Base-by-base conservation (phyloP, 75 land plant species). In the Pinus taeda region DNA sequence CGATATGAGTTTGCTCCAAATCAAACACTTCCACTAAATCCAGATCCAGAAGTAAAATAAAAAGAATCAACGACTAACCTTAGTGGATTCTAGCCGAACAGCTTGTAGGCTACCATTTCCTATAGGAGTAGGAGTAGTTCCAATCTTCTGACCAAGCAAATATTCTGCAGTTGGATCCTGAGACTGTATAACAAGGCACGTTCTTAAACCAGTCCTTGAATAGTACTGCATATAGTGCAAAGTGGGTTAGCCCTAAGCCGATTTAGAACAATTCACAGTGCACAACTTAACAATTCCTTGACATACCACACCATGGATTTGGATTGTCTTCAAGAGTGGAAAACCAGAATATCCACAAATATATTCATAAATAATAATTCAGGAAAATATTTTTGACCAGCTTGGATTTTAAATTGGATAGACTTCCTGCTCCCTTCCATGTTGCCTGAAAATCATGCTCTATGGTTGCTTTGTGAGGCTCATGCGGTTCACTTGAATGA, bases 141-240 rank as follows among this genome's bases (percentile, higher is more conserved):
- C 87, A 56, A 95, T 83, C 85, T 86, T 93, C 26, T 85, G 83
- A 59, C 90, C 92, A 15, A 95, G 83, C 59, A 95, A 81, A 61
- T 75, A 74, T 36, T 93, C 98, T 22, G 90, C 91, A 29, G 96
- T 91, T 17, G 87, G 91, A 78, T 95, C 98, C 77, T 95, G 98
- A 6, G 90, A 86, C 57, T 93, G 96, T 60, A 91, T 61, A 11
- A 91, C 92, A 73, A 95, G 83, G 85, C 98, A 95, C 37, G 98
- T 93, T 17, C 77, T 82, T 57, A 93, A 76, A 56, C 98, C 98
- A 14, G 76, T 57, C 75, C 80, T 88, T 70, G 98, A 96, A 86
- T 90, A 95, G 82, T 89, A 88, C 98, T 95, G 78, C 78, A 82
- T 3, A 39, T 55, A 77, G 49, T 12, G 22, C 74, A 77, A 57